phyloP scores from a whole-genome alignment of 495 filamentous ascomycete species.

The Endocarpon pusillum region DNA sequence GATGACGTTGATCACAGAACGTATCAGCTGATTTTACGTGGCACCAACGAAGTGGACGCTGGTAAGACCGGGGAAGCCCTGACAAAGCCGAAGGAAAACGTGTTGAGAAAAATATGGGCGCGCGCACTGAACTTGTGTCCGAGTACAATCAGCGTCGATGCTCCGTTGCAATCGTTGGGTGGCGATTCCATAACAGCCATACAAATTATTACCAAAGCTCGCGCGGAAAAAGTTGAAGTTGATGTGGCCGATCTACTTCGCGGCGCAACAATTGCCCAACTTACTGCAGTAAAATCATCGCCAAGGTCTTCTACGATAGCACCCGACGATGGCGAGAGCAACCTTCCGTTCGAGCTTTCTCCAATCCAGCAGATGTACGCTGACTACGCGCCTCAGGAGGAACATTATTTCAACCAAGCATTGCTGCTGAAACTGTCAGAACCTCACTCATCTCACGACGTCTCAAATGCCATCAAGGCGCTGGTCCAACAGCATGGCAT shows the following conservation, averaged over 20 bases:
- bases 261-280: conserved; percentile 18
- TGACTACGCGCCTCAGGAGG: conserved; percentile 24
- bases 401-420: conserved; percentile 51
- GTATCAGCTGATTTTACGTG: too few relatives aligned
- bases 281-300: conserved; percentile 19
- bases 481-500: conserved; percentile 49
- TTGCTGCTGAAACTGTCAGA: conserved; percentile 40
- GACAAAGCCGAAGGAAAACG: conserved; percentile 20
- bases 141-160: conserved; percentile 28
- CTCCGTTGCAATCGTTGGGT: conserved; percentile 42
- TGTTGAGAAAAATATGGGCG: conserved; percentile 29
- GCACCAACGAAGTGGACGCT: too few relatives aligned
- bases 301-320: too few relatives aligned
- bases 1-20: too few relatives aligned
- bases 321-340: conserved; percentile 25
- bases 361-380: conserved; percentile 15
- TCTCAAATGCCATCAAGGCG: conserved; percentile 36
- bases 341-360: conserved; percentile 26
- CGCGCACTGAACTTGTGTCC: conserved; percentile 34
- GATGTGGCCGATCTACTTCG: conserved; percentile 23
- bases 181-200: conserved; percentile 30
- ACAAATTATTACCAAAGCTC: conserved; percentile 24
- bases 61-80: too few relatives aligned
- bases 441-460: conserved; percentile 28
- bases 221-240: conserved; percentile 21